These are phyloP conservation scores for Narthecium ossifragum DNA, from an alignment of 106 monocot species.

Conservation along the genomic window DNA sequence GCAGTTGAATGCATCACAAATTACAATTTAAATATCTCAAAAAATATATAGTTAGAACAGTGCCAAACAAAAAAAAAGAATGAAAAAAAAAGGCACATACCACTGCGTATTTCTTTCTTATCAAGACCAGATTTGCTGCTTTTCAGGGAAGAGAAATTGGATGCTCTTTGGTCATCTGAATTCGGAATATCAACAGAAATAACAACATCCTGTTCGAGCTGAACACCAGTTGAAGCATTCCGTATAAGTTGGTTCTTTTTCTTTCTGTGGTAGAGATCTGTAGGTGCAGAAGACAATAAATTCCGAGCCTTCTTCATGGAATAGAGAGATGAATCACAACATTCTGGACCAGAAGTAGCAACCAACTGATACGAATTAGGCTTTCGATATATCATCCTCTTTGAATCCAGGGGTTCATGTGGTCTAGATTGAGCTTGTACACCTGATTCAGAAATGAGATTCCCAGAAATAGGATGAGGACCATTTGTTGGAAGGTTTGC, in stretches of 20 bases:
- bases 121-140: slow-evolving; percentile 2
- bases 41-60: too few relatives aligned
- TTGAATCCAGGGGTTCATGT: slow-evolving; percentile 20
- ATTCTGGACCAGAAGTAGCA: slow-evolving; percentile 34
- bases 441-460: slow-evolving; percentile 11
- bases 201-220: slow-evolving; percentile 14
- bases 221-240: slow-evolving; percentile 26
- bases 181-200: slow-evolving; percentile 25
- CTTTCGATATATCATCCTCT: slow-evolving; percentile 46
- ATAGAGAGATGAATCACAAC: slow-evolving; percentile 16
- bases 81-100: too few relatives aligned
- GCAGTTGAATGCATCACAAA: too few relatives aligned
- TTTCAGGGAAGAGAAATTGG: slow-evolving; percentile 14
- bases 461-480: slow-evolving; percentile 15
- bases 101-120: slow-evolving; percentile 32
- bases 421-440: slow-evolving; percentile 19
- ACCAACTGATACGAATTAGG: slow-evolving; percentile 65
- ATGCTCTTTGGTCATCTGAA: slow-evolving; percentile 28
- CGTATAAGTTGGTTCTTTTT: slow-evolving; percentile 70
- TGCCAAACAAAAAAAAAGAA: too few relatives aligned
- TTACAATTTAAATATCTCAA: too few relatives aligned
- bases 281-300: slow-evolving; percentile 18
- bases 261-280: slow-evolving; percentile 54
- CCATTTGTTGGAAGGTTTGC: slow-evolving; percentile 2
- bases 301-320: slow-evolving; percentile 11